A percentile compares a stretch with the other conserved stretches of the same genome.
Conservation (phyloP, 106 monocot species). For the Acorus gramineus region DNA sequence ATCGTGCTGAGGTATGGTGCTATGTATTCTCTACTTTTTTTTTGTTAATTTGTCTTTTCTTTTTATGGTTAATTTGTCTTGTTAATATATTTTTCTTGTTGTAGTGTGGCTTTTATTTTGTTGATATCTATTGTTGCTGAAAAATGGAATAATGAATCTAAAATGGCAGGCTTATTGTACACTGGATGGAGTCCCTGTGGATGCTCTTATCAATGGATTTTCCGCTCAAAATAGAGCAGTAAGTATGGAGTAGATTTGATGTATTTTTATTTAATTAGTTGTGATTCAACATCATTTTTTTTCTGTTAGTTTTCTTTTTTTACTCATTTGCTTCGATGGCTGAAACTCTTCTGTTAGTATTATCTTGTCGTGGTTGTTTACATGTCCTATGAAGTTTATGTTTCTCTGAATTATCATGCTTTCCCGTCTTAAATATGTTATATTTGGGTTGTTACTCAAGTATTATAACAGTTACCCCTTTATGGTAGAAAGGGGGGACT, state of each 20-base stretch:
- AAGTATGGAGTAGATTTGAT: slow-evolving; percentile 1
- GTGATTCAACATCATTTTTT: neutral
- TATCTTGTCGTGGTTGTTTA: too few relatives aligned
- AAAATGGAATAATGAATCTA: neutral
- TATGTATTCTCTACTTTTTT: neutral
- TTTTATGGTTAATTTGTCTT: neutral
- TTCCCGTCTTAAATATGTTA: too few relatives aligned
- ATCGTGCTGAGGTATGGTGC: slow-evolving; percentile 41
- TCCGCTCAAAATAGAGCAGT: slow-evolving; percentile 85
- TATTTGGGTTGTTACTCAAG: too few relatives aligned
- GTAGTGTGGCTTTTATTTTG: neutral
- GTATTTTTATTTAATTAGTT: neutral
- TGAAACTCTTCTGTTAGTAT: too few relatives aligned
- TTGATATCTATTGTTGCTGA: neutral
- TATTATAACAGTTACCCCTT: too few relatives aligned
- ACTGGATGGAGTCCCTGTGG: slow-evolving; percentile 55
- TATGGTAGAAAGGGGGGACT: too few relatives aligned
- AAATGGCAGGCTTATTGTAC: slow-evolving; percentile 76
- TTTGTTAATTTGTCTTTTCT: neutral
- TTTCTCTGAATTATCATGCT: too few relatives aligned
- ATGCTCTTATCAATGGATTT: slow-evolving; percentile 62
- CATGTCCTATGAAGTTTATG: too few relatives aligned
- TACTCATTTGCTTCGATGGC: neutral
- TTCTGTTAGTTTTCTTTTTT: neutral
- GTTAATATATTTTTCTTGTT: neutral